Conservation (phyloP, 2,329 filamentous ascomycete genomes). For the Talaromyces piceae region DNA sequence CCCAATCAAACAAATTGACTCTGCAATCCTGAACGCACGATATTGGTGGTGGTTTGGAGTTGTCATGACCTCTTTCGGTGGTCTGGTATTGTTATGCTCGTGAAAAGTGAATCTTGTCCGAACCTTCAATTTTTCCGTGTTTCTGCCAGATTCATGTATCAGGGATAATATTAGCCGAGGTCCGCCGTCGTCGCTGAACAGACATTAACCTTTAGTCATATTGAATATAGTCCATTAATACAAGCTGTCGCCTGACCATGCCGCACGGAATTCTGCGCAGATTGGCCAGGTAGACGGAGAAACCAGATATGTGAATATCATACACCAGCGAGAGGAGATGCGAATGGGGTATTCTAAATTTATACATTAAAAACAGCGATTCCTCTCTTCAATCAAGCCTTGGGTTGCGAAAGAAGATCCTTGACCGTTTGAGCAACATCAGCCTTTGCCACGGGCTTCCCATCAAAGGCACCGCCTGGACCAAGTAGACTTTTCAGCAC, state of each 20-base stretch:
- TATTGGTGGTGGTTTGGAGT: conserved; percentile 44
- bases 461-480: conserved; percentile 34
- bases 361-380: background rate
- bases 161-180: background rate
- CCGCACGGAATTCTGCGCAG: background rate
- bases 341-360: background rate
- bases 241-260: background rate
- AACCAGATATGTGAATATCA: background rate
- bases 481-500: conserved; percentile 38
- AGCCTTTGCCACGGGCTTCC: conserved; percentile 36
- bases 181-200: background rate
- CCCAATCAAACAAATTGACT: conserved; percentile 23
- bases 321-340: background rate
- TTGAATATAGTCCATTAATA: background rate
- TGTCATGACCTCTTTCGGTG: conserved; percentile 39
- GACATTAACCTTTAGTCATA: background rate
- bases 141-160: conserved; percentile 25
- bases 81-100: conserved; percentile 30
- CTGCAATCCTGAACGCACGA: conserved; percentile 29
- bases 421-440: conserved; percentile 36
- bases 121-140: too few relatives aligned
- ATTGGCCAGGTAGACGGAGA: background rate
- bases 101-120: conserved; percentile 8
- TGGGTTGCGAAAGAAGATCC: conserved; percentile 22
- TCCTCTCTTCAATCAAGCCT: conserved; percentile 12